Base-by-base conservation (phyloP, 495 filamentous ascomycete species). In the Articulospora tetracladia region DNA sequence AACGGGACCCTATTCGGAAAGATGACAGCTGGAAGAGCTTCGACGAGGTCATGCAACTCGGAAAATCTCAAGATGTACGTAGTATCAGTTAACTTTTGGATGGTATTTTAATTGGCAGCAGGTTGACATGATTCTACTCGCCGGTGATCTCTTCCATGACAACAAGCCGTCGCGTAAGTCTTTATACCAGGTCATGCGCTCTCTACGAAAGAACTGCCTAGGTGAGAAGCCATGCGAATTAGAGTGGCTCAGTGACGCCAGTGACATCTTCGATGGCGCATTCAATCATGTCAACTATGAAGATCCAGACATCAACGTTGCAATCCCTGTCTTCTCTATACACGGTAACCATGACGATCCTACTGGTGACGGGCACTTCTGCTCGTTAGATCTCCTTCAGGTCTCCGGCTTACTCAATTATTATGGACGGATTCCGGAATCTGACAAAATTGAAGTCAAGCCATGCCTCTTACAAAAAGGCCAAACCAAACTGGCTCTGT, bases 291-390 rank as follows among this genome's bases (percentile, higher is more conserved):
- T 96, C 69, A 99, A 99, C 72, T 99, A 98, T 68, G 90, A 97
- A 69, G 94, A 99, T 66, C 84, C 92, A 23, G 92, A 99, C 69
- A 97, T 99, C 68, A 99, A 99, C 65, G 86, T 99, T 61, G 92
- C 92, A 13, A 97, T 97, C 48, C 94, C 94, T 0, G 91, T 99
- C 32, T 99, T 99, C 69, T 96, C 92, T 1, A 99, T 99, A 52
- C 94, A 99, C 67, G 94, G 94, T 27, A 99, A 99, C 69, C 94
- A 99, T 74, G 94, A 99, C 68, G 94, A 99, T 72, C 94, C 94
- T 0, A 91, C 91, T 46, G 94, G 95, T 7, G 92, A 96, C 62
- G 95, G 92, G 24, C 89, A 93, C 71, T 83, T 88, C 53, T 92
- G 93, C 59, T 90, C 92, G 15, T 79, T 99, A 15, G 94, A 99